Base-by-base conservation (phyloP, 306 rosid species). In the Chamaecrista fasciculata region DNA sequence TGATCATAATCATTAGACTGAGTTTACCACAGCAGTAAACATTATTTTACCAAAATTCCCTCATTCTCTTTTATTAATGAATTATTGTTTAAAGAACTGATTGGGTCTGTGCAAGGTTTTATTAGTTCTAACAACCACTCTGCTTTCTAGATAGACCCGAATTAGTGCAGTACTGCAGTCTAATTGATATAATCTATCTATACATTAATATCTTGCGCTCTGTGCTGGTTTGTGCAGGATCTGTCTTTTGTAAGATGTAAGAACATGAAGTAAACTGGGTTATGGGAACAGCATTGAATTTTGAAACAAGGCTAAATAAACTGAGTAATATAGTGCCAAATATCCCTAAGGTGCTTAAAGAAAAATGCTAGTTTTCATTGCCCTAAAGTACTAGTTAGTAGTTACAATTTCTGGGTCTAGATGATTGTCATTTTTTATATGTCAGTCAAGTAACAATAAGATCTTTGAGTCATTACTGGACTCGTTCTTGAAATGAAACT, bases 101-200 rank as follows among this genome's bases (percentile, higher is more conserved):
- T 66, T 67, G 49, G 52, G 16, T 6, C 62, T 53, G 29, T 26
- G 40, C 33, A 48, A 16, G 20, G 24, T 3, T 40, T 51, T 14
- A n/a, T n/a, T n/a, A n/a, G n/a, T n/a, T n/a, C n/a, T 33, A 12
- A 39, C 39, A 46, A 46, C 60, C 9, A 6, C 12, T 37, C 11
- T 6, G 28, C 11, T 4, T 37, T 29, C 28, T 67, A 60, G 59
- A 46, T 52, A 20, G 62, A 31, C 56, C 43, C 61, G 36, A 67
- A 56, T 70, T 52, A 33, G 52, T 66, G 52, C 4, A 14, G 31
- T 48, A 62, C 47, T n/a, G n/a, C n/a, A n/a, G n/a, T n/a, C n/a
- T n/a, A 31, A 48, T 33, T 58, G 3, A 20, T 62, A 42, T 50
- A 10, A 42, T 66, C 56, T 42, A 50, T 11, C 8, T 31, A 23